Base-by-base conservation (phyloP, 805 yeast genomes). In the Cyberlindnera euphorbiae region DNA sequence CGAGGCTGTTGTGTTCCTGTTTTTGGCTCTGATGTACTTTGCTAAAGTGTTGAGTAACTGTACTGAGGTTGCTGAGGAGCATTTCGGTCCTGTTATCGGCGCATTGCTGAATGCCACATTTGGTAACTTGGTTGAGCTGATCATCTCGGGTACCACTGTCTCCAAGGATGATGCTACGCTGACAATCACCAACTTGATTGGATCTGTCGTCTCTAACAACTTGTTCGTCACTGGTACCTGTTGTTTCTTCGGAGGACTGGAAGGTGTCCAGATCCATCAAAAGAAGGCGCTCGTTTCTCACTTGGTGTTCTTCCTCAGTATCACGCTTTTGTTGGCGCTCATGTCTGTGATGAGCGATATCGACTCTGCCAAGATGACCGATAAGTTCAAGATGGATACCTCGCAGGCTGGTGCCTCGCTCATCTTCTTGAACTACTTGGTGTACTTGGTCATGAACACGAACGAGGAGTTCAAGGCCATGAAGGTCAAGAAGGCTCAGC, bases 91-190 rank as follows among this genome's bases (percentile, higher is more conserved):
- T 42, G 70, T 73, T 26, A 30, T 69, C 19, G 75, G 75, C 16
- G 73, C 75, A 1, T 54, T 69, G 39, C 56, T 70, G 50, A 70
- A 70, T 46, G 74, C 75, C 13, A 69, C 75, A 7, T 69, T 70
- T 47, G 75, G 75, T 29, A 70, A 70, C 45, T 68, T 73, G 2
- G 74, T 70, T 7, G 75, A 70, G 49, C 57, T 70, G 41, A 69
- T 70, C 52, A 74, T 70, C 27, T 66, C 71, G 9, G 61, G 71
- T 22, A 67, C 71, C 35, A 73, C 75, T 6, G 66, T 70, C 51
- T 65, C 59, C 39, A 67, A 69, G 13, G 62, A 62, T 35, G 75
- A 70, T 54, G 64, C 70, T 24, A 55, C 73, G 26, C 64, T 70
- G 40, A 73, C 71, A 13, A 73, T 69, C 46, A 73, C 75, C 9